Evolutionary conservation across 2,329 filamentous ascomycete genomes (phyloP).

Genomic region (Ascochyta rabiei): DNA sequence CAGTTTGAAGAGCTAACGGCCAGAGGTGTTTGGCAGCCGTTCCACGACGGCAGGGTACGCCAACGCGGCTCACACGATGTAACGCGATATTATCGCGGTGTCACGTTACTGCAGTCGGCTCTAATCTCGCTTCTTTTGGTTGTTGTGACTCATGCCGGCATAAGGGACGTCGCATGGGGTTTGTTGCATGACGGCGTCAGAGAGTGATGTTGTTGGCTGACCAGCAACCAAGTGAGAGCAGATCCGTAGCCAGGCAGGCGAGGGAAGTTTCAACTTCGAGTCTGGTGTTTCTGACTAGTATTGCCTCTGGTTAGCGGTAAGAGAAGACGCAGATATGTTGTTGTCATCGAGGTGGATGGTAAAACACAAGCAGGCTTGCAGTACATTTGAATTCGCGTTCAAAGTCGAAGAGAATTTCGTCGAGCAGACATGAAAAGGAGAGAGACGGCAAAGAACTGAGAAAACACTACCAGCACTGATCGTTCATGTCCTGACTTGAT

Average conservation of each 20-base stretch:
- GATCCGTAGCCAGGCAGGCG: background rate
- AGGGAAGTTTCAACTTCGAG: background rate
- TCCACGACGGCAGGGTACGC: constrained; percentile 1
- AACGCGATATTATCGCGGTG: constrained; percentile 16
- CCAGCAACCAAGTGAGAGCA: background rate
- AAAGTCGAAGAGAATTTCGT: too few species aligned
- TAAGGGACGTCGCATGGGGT: constrained; percentile 4
- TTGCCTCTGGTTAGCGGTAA: background rate
- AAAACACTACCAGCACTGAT: too few species aligned
- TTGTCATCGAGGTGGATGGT: too few species aligned
- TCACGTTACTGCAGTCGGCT: constrained; percentile 12
- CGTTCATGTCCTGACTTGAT: too few species aligned
- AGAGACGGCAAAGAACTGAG: too few species aligned
- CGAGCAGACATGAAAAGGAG: too few species aligned
- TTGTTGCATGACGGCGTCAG: constrained; percentile 6
- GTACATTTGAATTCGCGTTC: too few species aligned
- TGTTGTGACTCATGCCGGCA: constrained; percentile 11
- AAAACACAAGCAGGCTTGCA: too few species aligned
- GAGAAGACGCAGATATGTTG: background rate
- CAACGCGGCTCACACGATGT: constrained; percentile 17
- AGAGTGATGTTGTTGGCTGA: background rate
- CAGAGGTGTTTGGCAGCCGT: background rate
- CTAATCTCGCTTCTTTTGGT: constrained; percentile 4
- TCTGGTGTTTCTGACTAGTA: background rate
- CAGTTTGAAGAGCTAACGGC: background rate